Evolutionary conservation across 2,329 filamentous ascomycete species (phyloP).

Genomic region (Pseudogymnoascus sp.): DNA sequence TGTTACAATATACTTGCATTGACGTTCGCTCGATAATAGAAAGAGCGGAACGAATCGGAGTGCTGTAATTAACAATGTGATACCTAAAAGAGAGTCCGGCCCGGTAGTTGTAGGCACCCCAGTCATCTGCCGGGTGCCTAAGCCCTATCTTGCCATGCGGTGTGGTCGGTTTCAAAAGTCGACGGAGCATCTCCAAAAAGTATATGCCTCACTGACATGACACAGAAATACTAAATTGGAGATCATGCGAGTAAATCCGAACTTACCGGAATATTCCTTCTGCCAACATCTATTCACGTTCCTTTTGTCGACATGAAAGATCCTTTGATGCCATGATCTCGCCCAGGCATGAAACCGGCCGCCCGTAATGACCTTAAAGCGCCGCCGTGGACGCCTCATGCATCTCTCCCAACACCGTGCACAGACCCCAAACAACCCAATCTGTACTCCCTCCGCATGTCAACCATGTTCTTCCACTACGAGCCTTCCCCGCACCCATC

Average conservation of each 20-base stretch:
- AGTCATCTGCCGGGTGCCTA: not conserved
- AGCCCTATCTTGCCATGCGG: not conserved
- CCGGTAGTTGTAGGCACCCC: not conserved
- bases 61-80: not conserved
- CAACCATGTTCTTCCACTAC: not conserved
- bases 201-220: not conserved
- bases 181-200: not conserved
- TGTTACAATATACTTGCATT: not conserved
- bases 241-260: not conserved
- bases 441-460: not conserved
- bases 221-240: not conserved
- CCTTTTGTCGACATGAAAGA: not conserved
- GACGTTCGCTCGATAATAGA: not conserved
- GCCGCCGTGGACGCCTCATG: not conserved
- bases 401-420: not conserved
- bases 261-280: not conserved
- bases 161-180: not conserved
- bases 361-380: not conserved
- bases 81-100: not conserved
- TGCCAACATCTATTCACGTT: not conserved
- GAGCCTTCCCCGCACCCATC: not conserved
- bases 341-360: not conserved
- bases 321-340: too few relatives aligned
- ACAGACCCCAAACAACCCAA: not conserved
- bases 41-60: not conserved